Evolutionary conservation across 2,329 filamentous ascomycete genomes (phyloP).

Genomic region (Apiospora koreana): DNA sequence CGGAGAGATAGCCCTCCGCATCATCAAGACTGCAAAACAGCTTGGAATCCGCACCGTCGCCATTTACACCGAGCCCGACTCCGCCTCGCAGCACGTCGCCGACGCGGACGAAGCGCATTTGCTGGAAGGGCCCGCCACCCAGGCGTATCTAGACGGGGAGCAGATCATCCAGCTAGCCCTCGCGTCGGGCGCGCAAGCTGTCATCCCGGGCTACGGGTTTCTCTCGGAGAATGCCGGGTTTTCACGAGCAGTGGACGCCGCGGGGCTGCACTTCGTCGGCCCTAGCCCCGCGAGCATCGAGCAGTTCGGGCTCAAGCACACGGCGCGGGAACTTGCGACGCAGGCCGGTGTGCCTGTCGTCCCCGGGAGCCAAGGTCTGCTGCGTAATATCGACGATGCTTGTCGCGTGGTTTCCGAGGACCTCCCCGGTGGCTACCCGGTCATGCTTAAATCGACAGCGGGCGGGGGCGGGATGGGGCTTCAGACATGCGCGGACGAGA

Average conservation of each 20-base stretch:
- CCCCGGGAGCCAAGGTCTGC: conserved; percentile 29
- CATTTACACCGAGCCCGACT: conserved; percentile 17
- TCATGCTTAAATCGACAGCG: conserved; percentile 61
- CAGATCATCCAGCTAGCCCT: conserved; percentile 8
- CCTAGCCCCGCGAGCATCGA: conserved; percentile 9
- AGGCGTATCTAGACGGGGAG: conserved; percentile 13
- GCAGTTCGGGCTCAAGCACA: conserved; percentile 38
- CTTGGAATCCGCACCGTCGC: conserved; percentile 13
- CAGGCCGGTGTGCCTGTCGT: conserved; percentile 28
- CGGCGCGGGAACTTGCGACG: conserved; percentile 35
- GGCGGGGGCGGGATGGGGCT: conserved; percentile 68
- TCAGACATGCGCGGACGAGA: conserved; percentile 50
- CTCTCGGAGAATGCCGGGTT: conserved; percentile 15
- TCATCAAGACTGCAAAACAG: conserved; percentile 11
- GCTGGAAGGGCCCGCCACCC: conserved; percentile 12
- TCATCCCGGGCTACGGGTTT: conserved; percentile 16
- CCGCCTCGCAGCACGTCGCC: conserved; percentile 14
- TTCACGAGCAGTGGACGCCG: not conserved
- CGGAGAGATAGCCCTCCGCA: conserved; percentile 22
- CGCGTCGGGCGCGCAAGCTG: conserved; percentile 3
- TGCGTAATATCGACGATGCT: conserved; percentile 46
- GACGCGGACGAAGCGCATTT: conserved; percentile 18
- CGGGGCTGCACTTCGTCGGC: conserved; percentile 12
- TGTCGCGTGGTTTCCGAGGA: conserved; percentile 38
- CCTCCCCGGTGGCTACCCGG: conserved; percentile 36